A percentile compares a stretch with the other conserved stretches of the same genome.
Evolutionary conservation across 129 eudicot species (phyloP).

Genomic region (Cynara cardunculus): DNA sequence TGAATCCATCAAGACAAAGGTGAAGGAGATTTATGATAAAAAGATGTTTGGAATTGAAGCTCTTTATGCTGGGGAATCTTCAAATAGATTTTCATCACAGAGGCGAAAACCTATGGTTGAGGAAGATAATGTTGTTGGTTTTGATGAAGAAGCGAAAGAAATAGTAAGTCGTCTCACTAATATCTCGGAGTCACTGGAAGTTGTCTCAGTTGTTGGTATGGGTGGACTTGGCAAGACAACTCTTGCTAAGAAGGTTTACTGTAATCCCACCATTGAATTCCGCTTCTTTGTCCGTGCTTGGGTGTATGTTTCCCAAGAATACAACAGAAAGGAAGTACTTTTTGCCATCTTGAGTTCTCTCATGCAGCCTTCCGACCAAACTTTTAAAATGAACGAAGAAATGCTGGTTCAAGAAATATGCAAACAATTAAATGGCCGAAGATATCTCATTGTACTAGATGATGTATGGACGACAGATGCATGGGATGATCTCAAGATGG

Average conservation of each 20-base stretch:
- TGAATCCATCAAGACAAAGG: slow-evolving; percentile 38
- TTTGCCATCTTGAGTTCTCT: slow-evolving; percentile 29
- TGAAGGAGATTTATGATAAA: slow-evolving; percentile 49
- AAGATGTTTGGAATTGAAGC: slow-evolving; percentile 57
- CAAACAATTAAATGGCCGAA: slow-evolving; percentile 21
- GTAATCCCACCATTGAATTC: slow-evolving; percentile 33
- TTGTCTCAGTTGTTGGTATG: slow-evolving; percentile 51
- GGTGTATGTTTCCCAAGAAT: slow-evolving; percentile 55
- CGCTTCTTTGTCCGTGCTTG: slow-evolving; percentile 43
- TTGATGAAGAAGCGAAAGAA: slow-evolving; percentile 43
- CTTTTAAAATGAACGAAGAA: slow-evolving; percentile 34
- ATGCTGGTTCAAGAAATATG: slow-evolving; percentile 30
- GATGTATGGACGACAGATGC: slow-evolving; percentile 47
- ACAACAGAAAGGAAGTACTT: slow-evolving; percentile 37
- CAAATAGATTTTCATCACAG: slow-evolving; percentile 19
- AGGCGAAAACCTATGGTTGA: slow-evolving; percentile 40
- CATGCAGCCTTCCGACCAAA: slow-evolving; percentile 14
- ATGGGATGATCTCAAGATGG: slow-evolving; percentile 42
- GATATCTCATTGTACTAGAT: slow-evolving; percentile 54
- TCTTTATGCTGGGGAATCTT: slow-evolving; percentile 36
- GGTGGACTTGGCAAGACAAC: slow-evolving; percentile 64
- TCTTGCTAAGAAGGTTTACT: slow-evolving; percentile 44
- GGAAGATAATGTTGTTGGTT: slow-evolving; percentile 48
- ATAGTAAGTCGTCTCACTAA: slow-evolving; percentile 39
- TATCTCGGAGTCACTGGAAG: slow-evolving; percentile 35